Percentiles rank a stretch among this genome's conserved stretches.
Conservation (phyloP, 306 rosid genomes). For the Begonia loranthoides region DNA sequence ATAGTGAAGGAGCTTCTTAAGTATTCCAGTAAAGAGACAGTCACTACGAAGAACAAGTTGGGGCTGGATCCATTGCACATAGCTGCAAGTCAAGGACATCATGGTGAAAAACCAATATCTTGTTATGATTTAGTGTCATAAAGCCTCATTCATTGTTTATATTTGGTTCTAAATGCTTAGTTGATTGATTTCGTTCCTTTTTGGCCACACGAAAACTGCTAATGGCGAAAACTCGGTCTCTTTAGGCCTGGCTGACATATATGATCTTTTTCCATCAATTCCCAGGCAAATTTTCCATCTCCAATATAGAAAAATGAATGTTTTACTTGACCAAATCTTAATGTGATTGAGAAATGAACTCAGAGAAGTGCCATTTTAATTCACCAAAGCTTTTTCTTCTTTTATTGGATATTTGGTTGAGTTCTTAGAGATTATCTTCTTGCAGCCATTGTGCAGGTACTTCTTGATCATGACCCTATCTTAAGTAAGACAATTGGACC, state of each 20-base stretch:
- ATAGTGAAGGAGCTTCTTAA: constrained; percentile 72
- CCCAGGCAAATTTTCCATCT: no score
- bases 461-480: constrained; percentile 57
- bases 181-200: no score
- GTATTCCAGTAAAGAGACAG: constrained; percentile 42
- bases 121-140: not conserved
- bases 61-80: constrained; percentile 74
- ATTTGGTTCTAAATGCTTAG: not conserved
- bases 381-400: no score
- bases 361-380: no score
- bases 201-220: no score
- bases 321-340: no score
- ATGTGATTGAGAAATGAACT: no score
- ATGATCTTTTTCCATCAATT: no score
- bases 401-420: not conserved
- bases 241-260: no score
- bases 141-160: not conserved
- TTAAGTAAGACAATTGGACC: constrained; percentile 81
- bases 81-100: constrained; percentile 85
- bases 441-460: constrained; percentile 81
- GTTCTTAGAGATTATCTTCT: constrained; percentile 4
- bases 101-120: constrained; percentile 32
- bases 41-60: constrained; percentile 56
- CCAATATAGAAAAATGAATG: no score
- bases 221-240: no score